Percentiles rank a stretch among this genome's conserved stretches.
Evolutionary conservation across 495 filamentous ascomycete species (phyloP).

Genomic region (Copromyces sp.): DNA sequence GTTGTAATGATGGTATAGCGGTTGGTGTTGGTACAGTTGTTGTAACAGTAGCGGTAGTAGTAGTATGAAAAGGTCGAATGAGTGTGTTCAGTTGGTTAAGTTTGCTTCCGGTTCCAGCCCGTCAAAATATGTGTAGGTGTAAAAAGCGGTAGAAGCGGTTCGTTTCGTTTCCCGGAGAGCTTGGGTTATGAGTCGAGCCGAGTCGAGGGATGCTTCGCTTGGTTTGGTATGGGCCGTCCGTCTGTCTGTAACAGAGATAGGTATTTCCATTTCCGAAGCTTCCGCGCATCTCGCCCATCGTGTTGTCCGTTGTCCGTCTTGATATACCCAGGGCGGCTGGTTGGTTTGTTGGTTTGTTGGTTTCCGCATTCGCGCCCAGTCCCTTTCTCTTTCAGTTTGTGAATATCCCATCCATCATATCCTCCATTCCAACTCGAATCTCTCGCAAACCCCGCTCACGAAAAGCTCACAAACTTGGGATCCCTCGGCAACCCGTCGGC

Average conservation of each 20-base stretch:
- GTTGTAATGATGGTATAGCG: background rate
- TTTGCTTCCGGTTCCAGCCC: background rate
- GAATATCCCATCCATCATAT: background rate
- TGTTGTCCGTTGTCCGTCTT: background rate
- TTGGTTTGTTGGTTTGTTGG: background rate
- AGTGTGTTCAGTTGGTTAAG: background rate
- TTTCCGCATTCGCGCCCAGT: background rate
- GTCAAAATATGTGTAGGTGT: background rate
- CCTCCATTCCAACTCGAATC: background rate
- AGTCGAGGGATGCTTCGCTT: background rate
- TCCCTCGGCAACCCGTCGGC: constrained; percentile 81
- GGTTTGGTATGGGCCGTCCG: background rate
- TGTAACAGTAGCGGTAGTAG: background rate
- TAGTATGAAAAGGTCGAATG: background rate
- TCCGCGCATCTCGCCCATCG: background rate
- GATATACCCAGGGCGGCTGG: background rate
- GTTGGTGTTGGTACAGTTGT: background rate
- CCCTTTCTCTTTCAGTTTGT: background rate
- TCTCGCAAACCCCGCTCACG: constrained; percentile 29
- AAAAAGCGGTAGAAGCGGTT: background rate
- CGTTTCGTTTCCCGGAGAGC: background rate
- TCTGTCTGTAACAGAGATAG: background rate
- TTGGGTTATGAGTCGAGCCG: background rate
- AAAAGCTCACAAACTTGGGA: constrained; percentile 92
- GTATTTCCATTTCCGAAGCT: background rate